Percentiles rank a stretch among this genome's conserved stretches.
Conservation (phyloP, 2,329 filamentous ascomycete species). For the Oidium heveae region DNA sequence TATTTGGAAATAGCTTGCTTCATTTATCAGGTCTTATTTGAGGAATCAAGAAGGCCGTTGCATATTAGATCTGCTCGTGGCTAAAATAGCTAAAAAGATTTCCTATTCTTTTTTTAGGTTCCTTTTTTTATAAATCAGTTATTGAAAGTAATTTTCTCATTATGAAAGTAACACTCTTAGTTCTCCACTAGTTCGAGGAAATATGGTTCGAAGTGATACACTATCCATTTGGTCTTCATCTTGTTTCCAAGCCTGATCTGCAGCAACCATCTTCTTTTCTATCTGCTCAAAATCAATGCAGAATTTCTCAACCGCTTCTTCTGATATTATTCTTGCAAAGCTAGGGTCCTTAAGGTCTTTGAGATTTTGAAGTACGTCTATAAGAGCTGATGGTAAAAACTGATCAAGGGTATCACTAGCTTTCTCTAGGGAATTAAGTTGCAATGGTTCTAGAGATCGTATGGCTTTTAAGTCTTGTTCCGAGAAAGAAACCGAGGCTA, state of each 20-base stretch:
- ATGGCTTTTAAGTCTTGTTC: slow-evolving; percentile 29
- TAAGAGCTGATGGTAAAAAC: slow-evolving; percentile 76
- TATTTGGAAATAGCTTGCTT: too few species aligned
- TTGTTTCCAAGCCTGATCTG: slow-evolving; percentile 24
- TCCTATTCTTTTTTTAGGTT: too few species aligned
- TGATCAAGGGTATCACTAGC: slow-evolving; percentile 62
- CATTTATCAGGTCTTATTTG: too few species aligned
- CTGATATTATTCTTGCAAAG: slow-evolving; percentile 51
- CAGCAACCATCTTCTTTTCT: slow-evolving; percentile 31
- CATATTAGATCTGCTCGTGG: too few species aligned
- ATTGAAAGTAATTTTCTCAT: too few species aligned
- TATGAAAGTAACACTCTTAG: slow-evolving; percentile 14
- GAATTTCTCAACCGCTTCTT: slow-evolving; percentile 62
- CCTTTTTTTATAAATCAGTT: too few species aligned
- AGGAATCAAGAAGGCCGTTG: too few species aligned
- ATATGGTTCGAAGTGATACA: slow-evolving; percentile 11
- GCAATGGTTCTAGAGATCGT: slow-evolving; percentile 31
- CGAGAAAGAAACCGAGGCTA: slow-evolving; percentile 16
- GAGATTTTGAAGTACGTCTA: slow-evolving; percentile 71
- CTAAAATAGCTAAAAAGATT: too few species aligned
- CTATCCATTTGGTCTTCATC: slow-evolving; percentile 4
- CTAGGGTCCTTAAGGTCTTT: slow-evolving; percentile 46
- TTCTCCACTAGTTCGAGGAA: slow-evolving; percentile 14
- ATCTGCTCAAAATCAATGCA: slow-evolving; percentile 59
- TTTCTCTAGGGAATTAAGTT: slow-evolving; percentile 31